Conservation (phyloP, 129 eudicot genomes). For the Flaveria ramosissima region DNA sequence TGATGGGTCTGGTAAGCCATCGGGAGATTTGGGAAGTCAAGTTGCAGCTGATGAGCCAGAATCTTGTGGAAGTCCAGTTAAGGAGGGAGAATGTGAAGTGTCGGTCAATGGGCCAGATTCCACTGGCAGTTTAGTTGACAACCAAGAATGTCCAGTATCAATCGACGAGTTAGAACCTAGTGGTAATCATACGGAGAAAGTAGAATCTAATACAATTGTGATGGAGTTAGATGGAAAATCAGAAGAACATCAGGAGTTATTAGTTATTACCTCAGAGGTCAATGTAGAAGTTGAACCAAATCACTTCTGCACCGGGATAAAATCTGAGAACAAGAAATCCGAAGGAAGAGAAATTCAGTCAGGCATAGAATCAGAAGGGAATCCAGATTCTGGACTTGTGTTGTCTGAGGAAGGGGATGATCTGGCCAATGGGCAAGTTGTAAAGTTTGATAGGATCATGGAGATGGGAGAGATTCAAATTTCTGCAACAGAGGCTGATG, state of each 20-base stretch:
- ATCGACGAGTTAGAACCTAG: constrained; percentile 27
- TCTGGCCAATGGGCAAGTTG: constrained; percentile 31
- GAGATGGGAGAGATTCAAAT: constrained; percentile 34
- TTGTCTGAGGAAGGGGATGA: constrained; percentile 26
- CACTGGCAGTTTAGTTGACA: constrained; percentile 26
- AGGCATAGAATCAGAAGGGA: constrained; percentile 29
- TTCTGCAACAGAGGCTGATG: constrained; percentile 34
- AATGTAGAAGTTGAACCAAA: constrained; percentile 36
- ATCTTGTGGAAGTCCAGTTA: constrained; percentile 27
- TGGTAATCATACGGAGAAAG: constrained; percentile 19
- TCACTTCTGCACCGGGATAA: constrained; percentile 18
- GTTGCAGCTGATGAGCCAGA: constrained; percentile 19
- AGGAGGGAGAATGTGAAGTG: constrained; percentile 26
- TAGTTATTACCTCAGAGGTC: constrained; percentile 26
- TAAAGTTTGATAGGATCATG: constrained; percentile 25
- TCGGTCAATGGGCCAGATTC: constrained; percentile 29
- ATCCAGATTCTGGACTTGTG: constrained; percentile 19
- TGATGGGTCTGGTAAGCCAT: constrained; percentile 30
- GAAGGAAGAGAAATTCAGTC: constrained; percentile 19
- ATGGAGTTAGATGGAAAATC: neutral
- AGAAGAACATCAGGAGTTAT: constrained; percentile 26
- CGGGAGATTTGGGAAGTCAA: constrained; percentile 26
- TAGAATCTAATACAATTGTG: constrained; percentile 11
- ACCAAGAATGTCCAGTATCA: constrained; percentile 29
- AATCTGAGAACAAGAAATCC: constrained; percentile 38